Evolutionary conservation across 768 basidiomycete genomes (phyloP).

Genomic region (Pulveroboletus ravenelii): DNA sequence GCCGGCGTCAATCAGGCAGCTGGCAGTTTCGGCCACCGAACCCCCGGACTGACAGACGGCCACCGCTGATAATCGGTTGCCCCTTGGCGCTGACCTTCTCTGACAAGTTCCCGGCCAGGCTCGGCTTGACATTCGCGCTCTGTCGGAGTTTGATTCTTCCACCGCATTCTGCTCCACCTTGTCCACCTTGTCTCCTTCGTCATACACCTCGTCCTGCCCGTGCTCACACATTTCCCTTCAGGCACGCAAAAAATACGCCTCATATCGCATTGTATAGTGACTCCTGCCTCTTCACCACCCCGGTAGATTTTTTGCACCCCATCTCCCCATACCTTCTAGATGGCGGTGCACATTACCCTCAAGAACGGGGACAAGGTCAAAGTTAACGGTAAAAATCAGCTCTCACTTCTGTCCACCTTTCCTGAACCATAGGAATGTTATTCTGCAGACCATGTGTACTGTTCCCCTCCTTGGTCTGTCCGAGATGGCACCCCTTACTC

Average conservation of each 20-base stretch:
- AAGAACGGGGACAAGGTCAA: conserved; percentile 82
- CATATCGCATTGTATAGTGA: background rate
- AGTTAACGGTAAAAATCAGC: conserved; percentile 66
- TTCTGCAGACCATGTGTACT: conserved; percentile 90
- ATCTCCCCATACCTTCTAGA: conserved; percentile 22
- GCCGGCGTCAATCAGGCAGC: conserved; percentile 10
- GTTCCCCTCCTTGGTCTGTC: conserved; percentile 87
- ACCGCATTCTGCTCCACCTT: conserved; percentile 31
- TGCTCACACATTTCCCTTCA: conserved; percentile 16
- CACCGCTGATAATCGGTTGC: background rate
- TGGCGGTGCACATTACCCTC: conserved; percentile 46
- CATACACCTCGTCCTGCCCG: conserved; percentile 22
- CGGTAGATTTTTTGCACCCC: conserved; percentile 27
- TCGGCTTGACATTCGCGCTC: conserved; percentile 29
- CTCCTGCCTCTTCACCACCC: conserved; percentile 1
- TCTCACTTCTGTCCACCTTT: conserved; percentile 11
- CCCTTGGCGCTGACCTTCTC: no score
- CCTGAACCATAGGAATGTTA: conserved; percentile 23
- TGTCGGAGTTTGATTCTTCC: conserved; percentile 33
- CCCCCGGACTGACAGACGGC: background rate
- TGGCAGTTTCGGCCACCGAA: conserved; percentile 10
- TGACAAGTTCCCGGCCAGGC: background rate
- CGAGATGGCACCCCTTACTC: conserved; percentile 95
- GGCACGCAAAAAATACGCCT: conserved; percentile 23
- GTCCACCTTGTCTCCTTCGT: conserved; percentile 34